Percentiles rank a stretch among this genome's conserved stretches.
Evolutionary conservation across 202 grass and related monocot genomes (phyloP).

Genomic region (Tripidium arundinaceum): DNA sequence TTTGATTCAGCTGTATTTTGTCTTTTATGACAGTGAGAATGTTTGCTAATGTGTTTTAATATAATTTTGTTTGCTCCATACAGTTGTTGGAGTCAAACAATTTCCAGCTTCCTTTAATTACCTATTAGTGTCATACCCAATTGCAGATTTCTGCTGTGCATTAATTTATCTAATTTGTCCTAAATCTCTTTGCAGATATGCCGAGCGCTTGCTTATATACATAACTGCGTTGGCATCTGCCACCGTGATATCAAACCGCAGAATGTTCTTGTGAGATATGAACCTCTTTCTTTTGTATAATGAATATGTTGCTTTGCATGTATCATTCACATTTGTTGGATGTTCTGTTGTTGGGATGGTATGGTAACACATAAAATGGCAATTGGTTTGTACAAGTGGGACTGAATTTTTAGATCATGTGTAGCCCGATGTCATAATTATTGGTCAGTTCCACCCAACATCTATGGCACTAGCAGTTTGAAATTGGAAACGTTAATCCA

Average conservation of each 20-base stretch:
- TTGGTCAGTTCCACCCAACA: conserved; percentile 31
- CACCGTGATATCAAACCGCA: conserved; percentile 99
- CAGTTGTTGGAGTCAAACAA: conserved; percentile 19
- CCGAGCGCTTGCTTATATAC: conserved; percentile 94
- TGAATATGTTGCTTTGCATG: conserved; percentile 13
- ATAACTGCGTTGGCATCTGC: conserved; percentile 86
- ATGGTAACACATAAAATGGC: conserved; percentile 4
- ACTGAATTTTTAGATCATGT: conserved; percentile 25
- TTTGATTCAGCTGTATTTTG: conserved; percentile 6
- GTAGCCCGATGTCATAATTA: conserved; percentile 5
- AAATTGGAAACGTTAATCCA: conserved; percentile 18
- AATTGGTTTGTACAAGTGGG: background rate
- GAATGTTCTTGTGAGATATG: conserved; percentile 81
- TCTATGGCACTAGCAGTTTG: conserved; percentile 13
- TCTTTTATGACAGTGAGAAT: background rate
- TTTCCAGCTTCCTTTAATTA: background rate
- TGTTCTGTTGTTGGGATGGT: background rate
- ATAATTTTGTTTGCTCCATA: conserved; percentile 4
- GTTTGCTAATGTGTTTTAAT: background rate
- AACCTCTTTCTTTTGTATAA: conserved; percentile 16
- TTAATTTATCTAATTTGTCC: conserved; percentile 28
- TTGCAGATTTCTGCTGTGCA: background rate
- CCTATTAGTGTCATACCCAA: background rate
- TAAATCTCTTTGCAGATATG: conserved; percentile 76
- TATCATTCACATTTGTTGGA: background rate